phyloP scores from a whole-genome alignment of 345 rosid genomes.

The Salix caprea region DNA sequence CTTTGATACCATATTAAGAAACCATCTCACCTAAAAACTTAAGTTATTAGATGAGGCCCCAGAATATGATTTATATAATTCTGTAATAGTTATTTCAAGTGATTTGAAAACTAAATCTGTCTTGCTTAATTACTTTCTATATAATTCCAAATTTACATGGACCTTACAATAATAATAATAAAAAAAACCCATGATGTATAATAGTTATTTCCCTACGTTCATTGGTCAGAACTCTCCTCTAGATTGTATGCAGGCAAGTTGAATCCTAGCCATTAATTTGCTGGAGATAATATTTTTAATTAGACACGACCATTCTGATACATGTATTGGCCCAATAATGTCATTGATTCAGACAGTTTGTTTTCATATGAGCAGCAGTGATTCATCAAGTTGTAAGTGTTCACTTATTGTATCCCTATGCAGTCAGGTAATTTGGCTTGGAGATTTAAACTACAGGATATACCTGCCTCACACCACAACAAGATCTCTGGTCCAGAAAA shows the following conservation, averaged over 20 bases:
- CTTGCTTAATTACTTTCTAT: background rate
- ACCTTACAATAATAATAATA: background rate
- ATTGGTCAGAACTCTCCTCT: background rate
- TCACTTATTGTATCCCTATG: background rate
- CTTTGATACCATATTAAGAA: too few species aligned
- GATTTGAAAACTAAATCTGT: background rate
- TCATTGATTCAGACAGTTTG: background rate
- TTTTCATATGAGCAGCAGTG: background rate
- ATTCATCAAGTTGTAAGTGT: background rate
- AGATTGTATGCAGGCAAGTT: background rate
- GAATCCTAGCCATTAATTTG: background rate
- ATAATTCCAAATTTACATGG: background rate
- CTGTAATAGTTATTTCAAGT: background rate
- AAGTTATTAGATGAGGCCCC: too few species aligned
- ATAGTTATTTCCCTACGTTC: background rate
- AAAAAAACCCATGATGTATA: background rate
- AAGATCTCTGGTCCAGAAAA: slow-evolving; percentile 44
- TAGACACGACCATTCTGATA: background rate
- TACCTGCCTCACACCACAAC: slow-evolving; percentile 40
- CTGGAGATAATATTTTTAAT: background rate
- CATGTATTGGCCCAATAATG: background rate
- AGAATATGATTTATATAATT: too few species aligned
- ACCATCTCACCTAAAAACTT: too few species aligned
- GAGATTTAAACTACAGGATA: slow-evolving; percentile 96
- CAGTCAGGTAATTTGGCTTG: slow-evolving; percentile 90